Conservation (phyloP, 2,329 filamentous ascomycete species). For the Pseudomassariella vexata region DNA sequence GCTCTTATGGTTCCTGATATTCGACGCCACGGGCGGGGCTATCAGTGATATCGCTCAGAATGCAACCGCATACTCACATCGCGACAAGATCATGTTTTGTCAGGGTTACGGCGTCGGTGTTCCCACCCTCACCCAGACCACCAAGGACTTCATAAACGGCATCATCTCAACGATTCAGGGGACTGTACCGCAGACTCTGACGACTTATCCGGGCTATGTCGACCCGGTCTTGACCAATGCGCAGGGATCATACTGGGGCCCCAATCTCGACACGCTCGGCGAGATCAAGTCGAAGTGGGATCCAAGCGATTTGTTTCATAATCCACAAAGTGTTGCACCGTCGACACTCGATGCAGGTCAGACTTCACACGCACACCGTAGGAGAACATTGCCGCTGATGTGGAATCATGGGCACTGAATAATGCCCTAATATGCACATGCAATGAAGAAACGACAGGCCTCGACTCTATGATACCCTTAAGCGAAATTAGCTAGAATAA, state of each 20-base stretch:
- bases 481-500: too few relatives aligned
- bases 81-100: conserved; percentile 59
- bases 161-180: conserved; percentile 39
- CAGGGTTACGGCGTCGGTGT: conserved; percentile 55
- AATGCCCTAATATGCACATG: too few relatives aligned
- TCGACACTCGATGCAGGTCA: conserved; percentile 6
- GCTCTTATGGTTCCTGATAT: conserved; percentile 55
- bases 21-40: conserved; percentile 56
- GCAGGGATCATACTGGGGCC: conserved; percentile 49
- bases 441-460: too few relatives aligned
- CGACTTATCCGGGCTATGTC: conserved; percentile 59
- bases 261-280: conserved; percentile 41
- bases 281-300: conserved; percentile 47
- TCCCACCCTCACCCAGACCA: conserved; percentile 35
- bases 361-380: conserved; percentile 3
- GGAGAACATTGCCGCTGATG: not conserved
- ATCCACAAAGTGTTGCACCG: conserved; percentile 48
- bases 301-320: conserved; percentile 49
- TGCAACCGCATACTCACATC: conserved; percentile 57
- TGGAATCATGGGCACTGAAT: too few relatives aligned
- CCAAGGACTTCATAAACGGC: conserved; percentile 43
- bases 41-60: conserved; percentile 48
- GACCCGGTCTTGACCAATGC: conserved; percentile 43
- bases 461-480: too few relatives aligned
- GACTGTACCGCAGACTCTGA: conserved; percentile 31